Percentiles rank a stretch among this genome's conserved stretches.
Evolutionary conservation across 805 yeast species (phyloP).

Genomic region (Kodamaea restingae): DNA sequence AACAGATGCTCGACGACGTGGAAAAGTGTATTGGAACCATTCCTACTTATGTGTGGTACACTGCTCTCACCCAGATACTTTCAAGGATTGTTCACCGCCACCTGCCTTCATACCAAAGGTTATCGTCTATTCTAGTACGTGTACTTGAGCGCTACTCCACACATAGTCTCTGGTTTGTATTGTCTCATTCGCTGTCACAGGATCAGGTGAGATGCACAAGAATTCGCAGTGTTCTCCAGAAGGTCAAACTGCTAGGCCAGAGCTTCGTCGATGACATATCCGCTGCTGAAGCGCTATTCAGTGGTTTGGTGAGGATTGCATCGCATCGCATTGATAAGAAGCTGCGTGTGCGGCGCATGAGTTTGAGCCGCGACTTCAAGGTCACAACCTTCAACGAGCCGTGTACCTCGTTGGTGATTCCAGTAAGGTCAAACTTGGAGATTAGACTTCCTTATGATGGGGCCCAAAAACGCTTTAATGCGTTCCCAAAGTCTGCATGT

Average conservation of each 20-base stretch:
- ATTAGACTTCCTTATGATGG: conserved; percentile 55
- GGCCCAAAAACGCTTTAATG: conserved; percentile 30
- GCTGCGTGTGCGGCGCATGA: conserved; percentile 29
- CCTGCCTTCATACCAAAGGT: conserved; percentile 48
- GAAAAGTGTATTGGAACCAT: conserved; percentile 39
- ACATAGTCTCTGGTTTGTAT: conserved; percentile 80
- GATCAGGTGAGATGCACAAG: conserved; percentile 28
- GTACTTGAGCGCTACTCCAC: conserved; percentile 68
- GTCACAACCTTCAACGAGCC: conserved; percentile 29
- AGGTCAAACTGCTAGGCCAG: conserved; percentile 13
- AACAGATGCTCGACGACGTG: conserved; percentile 49
- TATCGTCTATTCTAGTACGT: conserved; percentile 53
- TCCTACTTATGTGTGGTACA: conserved; percentile 64
- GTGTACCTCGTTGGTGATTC: conserved; percentile 57
- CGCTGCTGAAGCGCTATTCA: conserved; percentile 35
- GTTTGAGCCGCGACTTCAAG: conserved; percentile 40
- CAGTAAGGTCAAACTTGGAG: conserved; percentile 67
- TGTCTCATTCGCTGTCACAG: conserved; percentile 64
- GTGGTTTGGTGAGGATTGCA: conserved; percentile 42
- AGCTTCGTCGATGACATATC: conserved; percentile 15
- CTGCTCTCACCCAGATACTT: conserved; percentile 79
- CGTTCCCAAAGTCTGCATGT: conserved; percentile 43
- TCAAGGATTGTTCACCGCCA: conserved; percentile 73
- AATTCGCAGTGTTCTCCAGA: conserved; percentile 21
- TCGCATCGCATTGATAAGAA: conserved; percentile 34